Base-by-base conservation (phyloP, 192 early-diverging fungal genomes). In the Podochytrium sp. region DNA sequence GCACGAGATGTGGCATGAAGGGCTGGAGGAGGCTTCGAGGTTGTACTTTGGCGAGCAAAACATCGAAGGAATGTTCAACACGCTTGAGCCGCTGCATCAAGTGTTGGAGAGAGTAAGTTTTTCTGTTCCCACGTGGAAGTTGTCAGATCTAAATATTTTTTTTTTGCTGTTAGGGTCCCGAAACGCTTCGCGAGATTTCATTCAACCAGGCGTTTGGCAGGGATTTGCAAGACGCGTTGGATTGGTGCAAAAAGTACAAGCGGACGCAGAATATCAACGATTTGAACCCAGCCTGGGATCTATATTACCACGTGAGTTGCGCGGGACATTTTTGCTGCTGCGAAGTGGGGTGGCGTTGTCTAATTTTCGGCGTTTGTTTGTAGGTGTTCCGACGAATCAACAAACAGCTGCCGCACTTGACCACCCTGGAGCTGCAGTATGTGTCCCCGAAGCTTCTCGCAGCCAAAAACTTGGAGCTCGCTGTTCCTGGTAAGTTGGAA, bases 1-100 rank as follows among this genome's bases (percentile, higher is more conserved):
- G 91, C 93, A 95, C 40, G 98, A 99, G 80, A 92, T 96, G 92
- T 99, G 98, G 98, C 90, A 93, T 55, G 95, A 98, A 64, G 94
- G 92, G 2, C 75, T 99, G 3, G 94, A 96, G 57, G 93, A 95
- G 49, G 95, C 95, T 0, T 93, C 91, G 3, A 77, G 90, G 35
- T 73, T 91, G 7, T 96, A 95, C 59, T 96, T 91, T 72, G 87
- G 88, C 18, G 83, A 87, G 10, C 83, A 85, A 49, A 92, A 97
- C 52, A 85, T 91, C 2, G 90, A 93, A 23, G 93, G 90, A n/a
- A 97, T 97, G 93, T 87, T 95, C 81, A 81, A 87, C 0, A 91
- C 92, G 23, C 80, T 99, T 1, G 91, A 93, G 59, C 92, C 90
- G 10, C 82, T 97, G 64, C 95, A 98, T 78, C 87, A 91, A 73